phyloP scores from a whole-genome alignment of 257 asterid genomes.

The Fraxinus excelsior region DNA sequence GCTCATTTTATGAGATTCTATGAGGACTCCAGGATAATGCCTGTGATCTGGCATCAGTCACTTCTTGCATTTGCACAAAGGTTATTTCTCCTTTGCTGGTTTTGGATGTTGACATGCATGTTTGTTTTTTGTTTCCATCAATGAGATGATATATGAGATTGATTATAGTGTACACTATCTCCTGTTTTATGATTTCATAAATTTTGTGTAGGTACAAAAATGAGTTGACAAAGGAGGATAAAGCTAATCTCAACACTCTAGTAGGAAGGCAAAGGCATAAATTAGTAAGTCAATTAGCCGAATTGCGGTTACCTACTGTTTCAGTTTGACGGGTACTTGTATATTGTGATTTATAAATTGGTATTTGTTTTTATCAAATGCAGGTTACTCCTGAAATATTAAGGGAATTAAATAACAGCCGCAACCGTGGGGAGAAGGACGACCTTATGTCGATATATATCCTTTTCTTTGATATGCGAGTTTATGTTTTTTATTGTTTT shows the following conservation, averaged over 20 bases:
- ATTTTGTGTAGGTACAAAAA: conserved; percentile 66
- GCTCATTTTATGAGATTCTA: conserved; percentile 82
- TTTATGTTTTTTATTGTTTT: background rate
- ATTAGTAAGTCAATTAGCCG: conserved; percentile 52
- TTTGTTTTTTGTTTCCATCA: background rate
- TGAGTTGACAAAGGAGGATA: conserved; percentile 85
- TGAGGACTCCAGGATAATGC: conserved; percentile 82
- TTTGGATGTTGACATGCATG: conserved; percentile 5
- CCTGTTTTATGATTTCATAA: background rate
- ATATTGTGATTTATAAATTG: background rate
- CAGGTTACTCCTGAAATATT: conserved; percentile 94
- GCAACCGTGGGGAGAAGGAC: conserved; percentile 91
- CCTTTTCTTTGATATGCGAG: conserved; percentile 42
- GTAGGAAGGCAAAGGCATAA: conserved; percentile 77
- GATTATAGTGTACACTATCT: background rate
- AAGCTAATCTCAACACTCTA: conserved; percentile 56
- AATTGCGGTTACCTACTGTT: conserved; percentile 7
- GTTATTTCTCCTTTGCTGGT: conserved; percentile 35
- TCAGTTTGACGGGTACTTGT: background rate
- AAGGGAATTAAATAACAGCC: conserved; percentile 85
- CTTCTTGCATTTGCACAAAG: conserved; percentile 95
- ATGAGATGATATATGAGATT: background rate
- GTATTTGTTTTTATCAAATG: conserved; percentile 24
- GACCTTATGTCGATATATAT: conserved; percentile 77
- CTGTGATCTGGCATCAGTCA: conserved; percentile 97